A percentile compares a stretch with the other conserved stretches of the same genome.
These are phyloP conservation scores for Thymus quinquecostatus DNA, from an alignment of 257 asterid species.

Conservation along the genomic window DNA sequence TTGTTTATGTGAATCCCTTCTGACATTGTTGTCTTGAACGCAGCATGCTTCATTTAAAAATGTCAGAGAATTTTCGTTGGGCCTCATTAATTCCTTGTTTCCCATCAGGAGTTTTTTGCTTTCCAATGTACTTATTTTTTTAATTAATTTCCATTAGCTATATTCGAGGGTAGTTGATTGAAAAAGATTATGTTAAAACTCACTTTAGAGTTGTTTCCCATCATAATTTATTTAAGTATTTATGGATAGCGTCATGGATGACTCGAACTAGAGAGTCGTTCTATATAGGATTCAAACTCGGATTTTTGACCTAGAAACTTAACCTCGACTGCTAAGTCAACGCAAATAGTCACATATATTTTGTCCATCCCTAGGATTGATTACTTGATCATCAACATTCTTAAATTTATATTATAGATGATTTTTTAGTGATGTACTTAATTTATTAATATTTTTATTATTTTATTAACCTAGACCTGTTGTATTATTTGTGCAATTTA, in stretches of 20 bases:
- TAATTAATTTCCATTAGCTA: neutral
- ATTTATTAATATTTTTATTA: too few relatives aligned
- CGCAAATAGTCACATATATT: too few relatives aligned
- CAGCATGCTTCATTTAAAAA: constrained; percentile 25
- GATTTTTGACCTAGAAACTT: too few relatives aligned
- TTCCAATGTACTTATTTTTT: neutral
- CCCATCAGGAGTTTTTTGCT: constrained; percentile 35
- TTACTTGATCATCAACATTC: too few relatives aligned
- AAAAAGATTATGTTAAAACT: neutral
- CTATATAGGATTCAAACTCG: too few relatives aligned
- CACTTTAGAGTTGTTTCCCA: neutral
- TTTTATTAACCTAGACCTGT: neutral
- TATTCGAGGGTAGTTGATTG: neutral
- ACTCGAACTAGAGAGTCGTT: too few relatives aligned
- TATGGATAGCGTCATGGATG: too few relatives aligned
- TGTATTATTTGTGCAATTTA: neutral
- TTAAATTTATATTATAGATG: too few relatives aligned
- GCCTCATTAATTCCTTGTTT: constrained; percentile 34
- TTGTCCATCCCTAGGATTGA: too few relatives aligned
- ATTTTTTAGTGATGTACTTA: too few relatives aligned
- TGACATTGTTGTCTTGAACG: constrained; percentile 30
- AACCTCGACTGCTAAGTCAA: too few relatives aligned
- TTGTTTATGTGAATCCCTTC: constrained; percentile 20
- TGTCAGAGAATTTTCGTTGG: constrained; percentile 38
- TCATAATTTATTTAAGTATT: neutral